Evolutionary conservation across 2,329 filamentous ascomycete species (phyloP), one percentile per base, ranked within the genome.

Genomic region (Ophiocordyceps sinensis): DNA sequence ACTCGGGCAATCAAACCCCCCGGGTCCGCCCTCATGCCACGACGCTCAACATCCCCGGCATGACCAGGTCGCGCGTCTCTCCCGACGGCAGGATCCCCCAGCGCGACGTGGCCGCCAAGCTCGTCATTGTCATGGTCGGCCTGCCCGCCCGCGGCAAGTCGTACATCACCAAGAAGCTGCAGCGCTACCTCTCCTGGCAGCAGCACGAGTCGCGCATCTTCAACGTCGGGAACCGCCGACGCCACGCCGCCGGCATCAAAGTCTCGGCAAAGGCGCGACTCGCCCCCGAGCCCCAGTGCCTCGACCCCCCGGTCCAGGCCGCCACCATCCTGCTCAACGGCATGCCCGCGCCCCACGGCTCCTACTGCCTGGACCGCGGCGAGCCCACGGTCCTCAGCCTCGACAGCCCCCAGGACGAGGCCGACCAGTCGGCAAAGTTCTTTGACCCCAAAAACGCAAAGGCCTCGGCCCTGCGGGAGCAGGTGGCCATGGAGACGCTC

Each of bases 51-150:
- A 95, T 98, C 45, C 91, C 91, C 43, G 91, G 91, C 49, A 79
- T 98, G 69, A 98, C 91, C 44, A 83, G 87, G 55, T 96, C 89
- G 45, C 86, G 86, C 56, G 86, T 94, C 38, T 98, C 91, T 2
- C 91, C 91, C 9, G 91, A 98, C 61, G 91, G 91, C 50, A 79
- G 85, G 53, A 98, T 98, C 51, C 82, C 91, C 42, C 80, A 89
- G 56, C 76, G 89, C 55, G 91, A 98, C 71, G 84, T 98, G 39
- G 91, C 88, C 39, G 84, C 91, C 34, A 98, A 98, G 69, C 71
- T 98, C 46, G 86, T 96, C 56, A 94, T 98, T 53, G 79, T 98
- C 59, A 98, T 98, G 91, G 91, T 98, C 45, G 91, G 91, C 47
- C 67, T 98, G 52, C 91, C 91, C 3, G 91, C 91, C 10, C 74